Base-by-base conservation (phyloP, 305 asterid genomes). In the Fraxinus nigra region DNA sequence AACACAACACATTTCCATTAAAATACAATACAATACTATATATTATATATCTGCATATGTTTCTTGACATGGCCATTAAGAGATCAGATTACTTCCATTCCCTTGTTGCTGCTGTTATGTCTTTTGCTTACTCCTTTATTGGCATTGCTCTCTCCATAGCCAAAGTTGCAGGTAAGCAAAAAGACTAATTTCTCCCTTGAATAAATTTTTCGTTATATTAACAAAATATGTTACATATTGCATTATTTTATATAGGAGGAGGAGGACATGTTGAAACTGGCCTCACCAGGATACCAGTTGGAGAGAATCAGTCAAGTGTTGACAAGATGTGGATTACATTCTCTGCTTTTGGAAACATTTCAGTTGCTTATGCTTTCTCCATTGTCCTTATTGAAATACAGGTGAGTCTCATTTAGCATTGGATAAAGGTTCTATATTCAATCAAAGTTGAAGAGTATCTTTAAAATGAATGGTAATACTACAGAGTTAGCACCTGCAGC, bases 301-400 rank as follows among this genome's bases (percentile, higher is more conserved):
- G 89, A 80, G 7, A 56, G 0, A 28, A 22, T 13, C 0, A 72
- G 75, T 34, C 94, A 8, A 78, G 59, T 1, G 83, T n/a, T 80
- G 90, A 90, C 26, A 92, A 92, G 82, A 87, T 89, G 91, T 92
- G 95, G 94, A 82, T 18, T 75, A 78, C 80, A 75, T 90, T 85
- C 59, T 70, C 89, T 20, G 92, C 94, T 32, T 86, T 93, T 14
- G 97, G 97, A 30, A 82, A 91, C 82, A 89, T 93, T 77, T 92
- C 94, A 9, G 90, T 93, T 43, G 94, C 97, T 13, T 93, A 90
- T 77, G 81, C 92, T 37, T 93, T 90, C 78, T 81, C 92, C 3
- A 73, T 72, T 5, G 92, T 93, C 72, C 93, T 90, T 0, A 84
- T 89, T 20, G 94, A 93, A 76, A 90, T 90, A 56, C 93, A 91